Percentiles rank a stretch among this genome's conserved stretches.
Conservation (phyloP, 768 basidiomycete species). For the Favolaschia claudopus region DNA sequence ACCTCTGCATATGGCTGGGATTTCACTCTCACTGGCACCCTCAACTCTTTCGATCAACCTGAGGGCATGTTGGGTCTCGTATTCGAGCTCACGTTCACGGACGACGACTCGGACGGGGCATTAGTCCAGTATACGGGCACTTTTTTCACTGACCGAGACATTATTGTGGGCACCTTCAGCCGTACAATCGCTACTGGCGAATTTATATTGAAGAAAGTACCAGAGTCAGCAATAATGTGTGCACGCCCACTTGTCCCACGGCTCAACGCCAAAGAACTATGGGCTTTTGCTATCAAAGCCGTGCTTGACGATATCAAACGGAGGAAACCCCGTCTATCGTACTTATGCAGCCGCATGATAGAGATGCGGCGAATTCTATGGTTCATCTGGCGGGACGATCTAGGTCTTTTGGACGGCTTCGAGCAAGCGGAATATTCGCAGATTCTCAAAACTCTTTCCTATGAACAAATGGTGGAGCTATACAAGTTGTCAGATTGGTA, state of each 20-base stretch:
- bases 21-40: too few species aligned
- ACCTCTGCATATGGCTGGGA: too few species aligned
- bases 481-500: conserved; percentile 10
- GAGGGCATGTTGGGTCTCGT: too few species aligned
- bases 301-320: not conserved
- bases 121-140: too few species aligned
- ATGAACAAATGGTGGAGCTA: conserved; percentile 2
- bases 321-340: too few species aligned
- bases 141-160: not conserved
- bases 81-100: too few species aligned
- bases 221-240: not conserved
- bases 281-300: not conserved
- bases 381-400: not conserved
- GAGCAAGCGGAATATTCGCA: not conserved
- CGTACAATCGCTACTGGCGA: not conserved
- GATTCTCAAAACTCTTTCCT: not conserved
- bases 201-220: conserved; percentile 17
- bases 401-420: not conserved
- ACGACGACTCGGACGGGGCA: too few species aligned
- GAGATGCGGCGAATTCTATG: not conserved
- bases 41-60: too few species aligned
- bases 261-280: not conserved
- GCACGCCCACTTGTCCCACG: not conserved
- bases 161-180: conserved; percentile 7
- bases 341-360: not conserved